These are phyloP conservation scores for Pontederia paniculata DNA, from an alignment of 176 grass and related monocot genomes.

Conservation along the genomic window DNA sequence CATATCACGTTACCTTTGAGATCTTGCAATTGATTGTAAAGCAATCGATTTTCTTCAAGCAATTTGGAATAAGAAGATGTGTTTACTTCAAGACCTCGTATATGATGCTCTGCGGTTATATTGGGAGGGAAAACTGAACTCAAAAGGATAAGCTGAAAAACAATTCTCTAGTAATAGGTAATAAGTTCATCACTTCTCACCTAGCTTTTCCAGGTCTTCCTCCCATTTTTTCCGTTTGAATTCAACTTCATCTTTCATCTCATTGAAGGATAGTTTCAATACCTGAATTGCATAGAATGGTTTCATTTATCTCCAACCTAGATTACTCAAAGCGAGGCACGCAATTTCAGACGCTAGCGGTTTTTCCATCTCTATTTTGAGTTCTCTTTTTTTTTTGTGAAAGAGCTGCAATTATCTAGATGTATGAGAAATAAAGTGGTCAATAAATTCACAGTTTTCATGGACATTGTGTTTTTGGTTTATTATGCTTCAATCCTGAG, in stretches of 20 bases:
- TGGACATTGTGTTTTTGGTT: neutral
- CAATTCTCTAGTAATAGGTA: neutral
- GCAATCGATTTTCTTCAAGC: slow-evolving; percentile 63
- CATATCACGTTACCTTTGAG: slow-evolving; percentile 52
- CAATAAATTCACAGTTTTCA: slow-evolving; percentile 8
- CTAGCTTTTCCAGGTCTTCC: slow-evolving; percentile 46
- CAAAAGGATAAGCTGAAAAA: slow-evolving; percentile 12
- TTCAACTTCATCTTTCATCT: slow-evolving; percentile 63
- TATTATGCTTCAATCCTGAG: no score
- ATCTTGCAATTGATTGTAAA: slow-evolving; percentile 89
- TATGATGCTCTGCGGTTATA: slow-evolving; percentile 38
- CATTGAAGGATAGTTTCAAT: slow-evolving; percentile 44
- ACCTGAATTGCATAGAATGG: slow-evolving; percentile 15
- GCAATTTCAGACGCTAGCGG: neutral
- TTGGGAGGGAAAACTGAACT: neutral
- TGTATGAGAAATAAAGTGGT: no score
- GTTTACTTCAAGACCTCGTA: slow-evolving; percentile 46
- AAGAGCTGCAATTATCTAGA: no score
- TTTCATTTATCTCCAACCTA: slow-evolving; percentile 9
- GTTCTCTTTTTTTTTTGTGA: no score
- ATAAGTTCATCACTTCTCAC: slow-evolving; percentile 21
- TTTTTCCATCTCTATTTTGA: no score
- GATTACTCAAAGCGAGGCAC: slow-evolving; percentile 7
- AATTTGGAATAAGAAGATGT: slow-evolving; percentile 39
- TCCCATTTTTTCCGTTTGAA: slow-evolving; percentile 47